These are phyloP conservation scores for Solanum virginianum DNA, from an alignment of 257 asterid species.

Conservation along the genomic window DNA sequence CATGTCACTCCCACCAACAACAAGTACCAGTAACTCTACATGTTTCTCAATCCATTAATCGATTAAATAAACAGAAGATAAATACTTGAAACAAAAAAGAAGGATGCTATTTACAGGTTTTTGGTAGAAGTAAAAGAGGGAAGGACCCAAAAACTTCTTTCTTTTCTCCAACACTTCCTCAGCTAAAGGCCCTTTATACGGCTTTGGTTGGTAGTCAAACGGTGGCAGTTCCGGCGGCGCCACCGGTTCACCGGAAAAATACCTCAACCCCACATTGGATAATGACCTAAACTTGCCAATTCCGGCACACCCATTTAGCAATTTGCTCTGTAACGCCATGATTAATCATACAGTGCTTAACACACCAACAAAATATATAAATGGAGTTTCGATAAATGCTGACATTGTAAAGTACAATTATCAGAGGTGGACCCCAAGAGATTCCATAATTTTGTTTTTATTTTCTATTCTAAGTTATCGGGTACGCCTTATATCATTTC, in stretches of 20 bases:
- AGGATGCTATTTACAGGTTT: conserved; percentile 50
- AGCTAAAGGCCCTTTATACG: conserved; percentile 67
- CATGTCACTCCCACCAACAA: background rate
- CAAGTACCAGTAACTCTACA: too few species aligned
- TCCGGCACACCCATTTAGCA: background rate
- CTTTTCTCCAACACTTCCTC: conserved; percentile 76
- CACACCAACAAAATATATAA: background rate
- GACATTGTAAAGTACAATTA: background rate
- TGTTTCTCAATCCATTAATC: too few species aligned
- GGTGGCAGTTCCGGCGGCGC: conserved; percentile 58
- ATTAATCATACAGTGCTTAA: background rate
- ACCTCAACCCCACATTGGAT: background rate
- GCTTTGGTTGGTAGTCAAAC: conserved; percentile 60
- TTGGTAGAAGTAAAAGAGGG: conserved; percentile 72
- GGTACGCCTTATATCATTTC: too few species aligned
- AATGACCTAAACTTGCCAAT: background rate
- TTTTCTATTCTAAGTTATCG: too few species aligned
- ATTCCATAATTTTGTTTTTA: background rate
- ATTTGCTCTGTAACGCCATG: conserved; percentile 10
- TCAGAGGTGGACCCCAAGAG: background rate
- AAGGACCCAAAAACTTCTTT: conserved; percentile 66
- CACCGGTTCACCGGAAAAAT: background rate
- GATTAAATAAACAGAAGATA: background rate
- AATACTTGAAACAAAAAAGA: background rate
- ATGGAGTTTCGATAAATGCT: background rate